Evolutionary conservation across 2,329 filamentous ascomycete genomes (phyloP).

Genomic region (Fusarium longipes): DNA sequence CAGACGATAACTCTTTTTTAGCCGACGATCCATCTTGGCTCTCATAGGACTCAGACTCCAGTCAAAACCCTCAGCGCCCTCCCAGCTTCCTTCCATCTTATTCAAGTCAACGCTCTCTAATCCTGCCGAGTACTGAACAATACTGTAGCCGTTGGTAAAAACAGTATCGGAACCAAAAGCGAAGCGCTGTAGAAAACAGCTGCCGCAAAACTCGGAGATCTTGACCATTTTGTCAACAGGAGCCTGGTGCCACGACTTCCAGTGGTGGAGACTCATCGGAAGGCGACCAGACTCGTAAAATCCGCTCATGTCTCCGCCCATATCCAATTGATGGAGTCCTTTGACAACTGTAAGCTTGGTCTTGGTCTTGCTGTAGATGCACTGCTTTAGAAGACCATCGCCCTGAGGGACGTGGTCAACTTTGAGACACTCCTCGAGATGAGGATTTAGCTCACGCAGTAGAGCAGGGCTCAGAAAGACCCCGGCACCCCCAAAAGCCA

Average conservation of each 20-base stretch:
- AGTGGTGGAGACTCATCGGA: conserved; percentile 71
- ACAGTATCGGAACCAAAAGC: conserved; percentile 59
- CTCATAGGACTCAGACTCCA: conserved; percentile 66
- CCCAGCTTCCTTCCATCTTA: conserved; percentile 66
- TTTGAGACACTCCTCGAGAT: conserved; percentile 61
- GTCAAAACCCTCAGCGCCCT: conserved; percentile 60
- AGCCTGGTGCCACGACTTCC: conserved; percentile 69
- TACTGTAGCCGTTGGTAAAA: conserved; percentile 70
- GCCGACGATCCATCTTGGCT: conserved; percentile 47
- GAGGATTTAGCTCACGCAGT: conserved; percentile 58
- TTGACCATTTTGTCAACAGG: conserved; percentile 62
- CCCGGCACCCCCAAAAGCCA: conserved; percentile 71
- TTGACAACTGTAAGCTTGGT: conserved; percentile 66
- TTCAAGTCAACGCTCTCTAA: conserved; percentile 56
- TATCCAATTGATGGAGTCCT: conserved; percentile 68
- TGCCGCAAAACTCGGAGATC: conserved; percentile 64
- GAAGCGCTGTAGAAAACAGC: conserved; percentile 69
- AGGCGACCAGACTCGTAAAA: conserved; percentile 68
- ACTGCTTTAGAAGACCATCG: conserved; percentile 67
- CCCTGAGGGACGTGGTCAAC: conserved; percentile 53
- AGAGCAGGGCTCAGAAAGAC: conserved; percentile 68
- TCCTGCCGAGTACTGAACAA: conserved; percentile 60
- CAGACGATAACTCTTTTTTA: conserved; percentile 65
- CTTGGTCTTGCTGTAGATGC: conserved; percentile 65
- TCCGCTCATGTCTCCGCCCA: conserved; percentile 65